Evolutionary conservation across 164 flowering plant genomes (phyloP).

Genomic region (Platanus orientalis): DNA sequence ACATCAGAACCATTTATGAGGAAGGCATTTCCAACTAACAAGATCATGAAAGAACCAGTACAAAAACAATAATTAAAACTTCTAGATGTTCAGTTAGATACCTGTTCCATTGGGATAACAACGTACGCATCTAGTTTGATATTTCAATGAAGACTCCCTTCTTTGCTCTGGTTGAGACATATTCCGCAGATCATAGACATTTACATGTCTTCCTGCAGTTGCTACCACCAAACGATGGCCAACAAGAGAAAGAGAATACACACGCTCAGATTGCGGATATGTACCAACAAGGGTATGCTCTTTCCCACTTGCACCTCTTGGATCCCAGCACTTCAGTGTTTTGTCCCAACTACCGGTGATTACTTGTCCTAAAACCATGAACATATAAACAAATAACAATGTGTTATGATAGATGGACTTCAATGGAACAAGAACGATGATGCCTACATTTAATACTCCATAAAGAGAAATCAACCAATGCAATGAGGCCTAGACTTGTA

Average conservation of each 20-base stretch:
- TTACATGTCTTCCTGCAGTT: conserved; percentile 98
- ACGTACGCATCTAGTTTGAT: conserved; percentile 96
- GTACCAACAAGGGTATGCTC: conserved; percentile 89
- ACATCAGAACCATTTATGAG: no score
- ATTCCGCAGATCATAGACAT: conserved; percentile 91
- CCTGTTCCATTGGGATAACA: conserved; percentile 99
- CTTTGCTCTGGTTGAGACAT: conserved; percentile 99
- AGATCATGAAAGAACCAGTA: neutral
- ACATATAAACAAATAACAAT: conserved; percentile 4
- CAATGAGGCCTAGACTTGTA: no score
- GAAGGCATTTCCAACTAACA: neutral
- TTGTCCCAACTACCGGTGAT: conserved; percentile 99
- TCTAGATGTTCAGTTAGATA: conserved; percentile 15
- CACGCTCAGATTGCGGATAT: conserved; percentile 94
- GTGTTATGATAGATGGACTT: neutral
- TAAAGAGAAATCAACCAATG: no score
- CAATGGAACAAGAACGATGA: no score
- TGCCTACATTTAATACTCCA: no score
- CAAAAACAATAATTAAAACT: neutral
- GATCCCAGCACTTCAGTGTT: conserved; percentile 98
- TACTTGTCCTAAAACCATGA: conserved; percentile 65
- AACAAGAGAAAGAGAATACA: conserved; percentile 90
- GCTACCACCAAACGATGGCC: conserved; percentile 94
- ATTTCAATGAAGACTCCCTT: conserved; percentile 93
- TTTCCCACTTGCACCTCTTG: conserved; percentile 96